These are phyloP conservation scores for Calonectria naviculata DNA, from an alignment of 2,329 filamentous ascomycete species.

Conservation along the genomic window DNA sequence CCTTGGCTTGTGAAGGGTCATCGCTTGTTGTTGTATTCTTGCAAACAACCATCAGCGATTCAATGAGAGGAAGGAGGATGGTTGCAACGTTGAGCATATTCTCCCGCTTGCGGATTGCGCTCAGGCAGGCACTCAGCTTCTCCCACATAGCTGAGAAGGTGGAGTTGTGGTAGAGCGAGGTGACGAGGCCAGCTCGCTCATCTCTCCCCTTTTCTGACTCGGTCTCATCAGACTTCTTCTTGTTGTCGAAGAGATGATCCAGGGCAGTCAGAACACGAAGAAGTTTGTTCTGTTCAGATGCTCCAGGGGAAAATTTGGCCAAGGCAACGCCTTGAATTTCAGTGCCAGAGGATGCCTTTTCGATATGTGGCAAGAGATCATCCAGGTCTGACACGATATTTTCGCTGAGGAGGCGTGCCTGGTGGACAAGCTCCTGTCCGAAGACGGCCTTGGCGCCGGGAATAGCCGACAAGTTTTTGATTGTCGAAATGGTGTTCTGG, in stretches of 20 bases:
- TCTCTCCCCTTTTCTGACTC: slow-evolving; percentile 64
- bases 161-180: slow-evolving; percentile 88
- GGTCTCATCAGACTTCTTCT: slow-evolving; percentile 66
- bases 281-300: slow-evolving; percentile 96
- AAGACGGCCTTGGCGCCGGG: slow-evolving; percentile 91
- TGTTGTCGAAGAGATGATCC: slow-evolving; percentile 93
- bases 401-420: slow-evolving; percentile 86
- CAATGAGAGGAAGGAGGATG: slow-evolving; percentile 92
- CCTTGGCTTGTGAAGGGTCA: slow-evolving; percentile 68
- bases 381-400: slow-evolving; percentile 87
- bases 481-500: slow-evolving; percentile 96
- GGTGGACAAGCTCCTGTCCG: slow-evolving; percentile 89
- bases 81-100: slow-evolving; percentile 98
- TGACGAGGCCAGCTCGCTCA: slow-evolving; percentile 86
- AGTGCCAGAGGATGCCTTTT: slow-evolving; percentile 86
- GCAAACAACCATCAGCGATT: slow-evolving; percentile 98
- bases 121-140: slow-evolving; percentile 89
- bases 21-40: slow-evolving; percentile 93
- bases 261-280: slow-evolving; percentile 92
- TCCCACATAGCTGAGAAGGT: slow-evolving; percentile 94
- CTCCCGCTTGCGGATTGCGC: slow-evolving; percentile 88
- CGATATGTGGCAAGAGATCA: slow-evolving; percentile 86
- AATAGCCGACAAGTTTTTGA: slow-evolving; percentile 96
- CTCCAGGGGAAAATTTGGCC: slow-evolving; percentile 94
- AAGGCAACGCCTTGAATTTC: slow-evolving; percentile 96